Evolutionary conservation across 129 eudicot species (phyloP), one percentile per base, ranked within the genome.

Genomic region (Pulicaria dysenterica): DNA sequence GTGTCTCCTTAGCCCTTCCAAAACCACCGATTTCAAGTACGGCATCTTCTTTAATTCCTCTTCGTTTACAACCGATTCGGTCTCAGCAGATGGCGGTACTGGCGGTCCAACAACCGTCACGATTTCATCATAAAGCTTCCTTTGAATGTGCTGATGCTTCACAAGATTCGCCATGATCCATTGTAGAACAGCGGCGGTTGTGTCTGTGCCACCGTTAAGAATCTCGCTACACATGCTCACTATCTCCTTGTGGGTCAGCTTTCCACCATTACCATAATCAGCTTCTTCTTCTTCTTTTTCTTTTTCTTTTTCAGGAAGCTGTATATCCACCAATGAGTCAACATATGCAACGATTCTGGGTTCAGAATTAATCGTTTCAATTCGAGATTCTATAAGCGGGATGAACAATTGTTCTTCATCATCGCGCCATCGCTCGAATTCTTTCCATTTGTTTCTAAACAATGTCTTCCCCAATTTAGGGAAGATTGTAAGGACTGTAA

Each of bases 141-240:
- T 63, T 58, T 90, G 96, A 47, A 83, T 80, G 3, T 69, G 10
- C 2, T 86, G 91, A 60, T 90, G 2, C 83, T 87, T 87, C 3
- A 90, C 87, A 24, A 90, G 75, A 59, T 85, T 90, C 3, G 91
- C 95, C 91, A 90, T 85, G 59, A 83, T 84, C 95, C 91, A 90
- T 51, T 90, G 89, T 10, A 90, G 56, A 3, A 91, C 81, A 0
- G 83, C 87, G 4, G 86, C 41, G 2, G 96, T 90, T 14, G 89
- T 87, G 40, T 90, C 95, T 1, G 89, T 81, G 6, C 91, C 93
- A 0, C 77, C 94, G 31, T 49, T 80, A 4, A 87, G 81, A 39
- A 90, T 85, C 49, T 90, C 96, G 37, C 84, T 41, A 50, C 90
- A 85, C 42, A 79, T 17, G 8, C 69, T 68, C 46, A 85, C 89